Conservation (phyloP, 768 basidiomycete species). For the Lyophyllum atratum region DNA sequence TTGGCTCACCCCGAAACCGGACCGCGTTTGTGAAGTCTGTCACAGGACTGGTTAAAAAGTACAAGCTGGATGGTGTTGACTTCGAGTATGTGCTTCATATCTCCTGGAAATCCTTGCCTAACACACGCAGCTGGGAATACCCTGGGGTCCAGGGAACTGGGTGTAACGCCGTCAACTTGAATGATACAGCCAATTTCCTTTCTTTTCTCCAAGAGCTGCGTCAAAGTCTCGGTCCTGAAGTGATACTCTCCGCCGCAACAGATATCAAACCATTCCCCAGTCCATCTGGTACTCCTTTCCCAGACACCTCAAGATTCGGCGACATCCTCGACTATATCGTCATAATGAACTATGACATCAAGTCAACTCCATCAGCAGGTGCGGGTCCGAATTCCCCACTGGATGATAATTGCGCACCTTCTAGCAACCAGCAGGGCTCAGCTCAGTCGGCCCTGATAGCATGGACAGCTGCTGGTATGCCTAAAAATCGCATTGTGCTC, state of each 20-base stretch:
- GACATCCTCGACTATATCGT: slow-evolving; percentile 73
- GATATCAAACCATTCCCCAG: slow-evolving; percentile 68
- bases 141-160: slow-evolving; percentile 67
- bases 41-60: slow-evolving; percentile 44
- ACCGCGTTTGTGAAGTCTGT: slow-evolving; percentile 60
- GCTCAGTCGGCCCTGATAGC: slow-evolving; percentile 70
- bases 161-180: slow-evolving; percentile 62
- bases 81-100: slow-evolving; percentile 55
- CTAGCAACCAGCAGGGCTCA: slow-evolving; percentile 65
- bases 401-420: slow-evolving; percentile 69
- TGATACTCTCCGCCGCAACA: slow-evolving; percentile 75
- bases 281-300: slow-evolving; percentile 52
- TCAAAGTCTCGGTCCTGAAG: slow-evolving; percentile 46
- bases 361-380: slow-evolving; percentile 51
- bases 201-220: slow-evolving; percentile 75
- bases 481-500: slow-evolving; percentile 68
- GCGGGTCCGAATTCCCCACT: slow-evolving; percentile 86
- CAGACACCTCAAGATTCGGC: slow-evolving; percentile 68
- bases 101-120: neutral
- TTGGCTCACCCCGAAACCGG: slow-evolving; percentile 55
- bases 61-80: slow-evolving; percentile 64
- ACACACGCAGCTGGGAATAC: slow-evolving; percentile 76
- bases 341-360: slow-evolving; percentile 73
- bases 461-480: slow-evolving; percentile 82
- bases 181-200: slow-evolving; percentile 81